Evolutionary conservation across 2,329 filamentous ascomycete genomes (phyloP), one percentile per base, ranked within the genome.

Genomic region (Tetracladium maxilliforme): DNA sequence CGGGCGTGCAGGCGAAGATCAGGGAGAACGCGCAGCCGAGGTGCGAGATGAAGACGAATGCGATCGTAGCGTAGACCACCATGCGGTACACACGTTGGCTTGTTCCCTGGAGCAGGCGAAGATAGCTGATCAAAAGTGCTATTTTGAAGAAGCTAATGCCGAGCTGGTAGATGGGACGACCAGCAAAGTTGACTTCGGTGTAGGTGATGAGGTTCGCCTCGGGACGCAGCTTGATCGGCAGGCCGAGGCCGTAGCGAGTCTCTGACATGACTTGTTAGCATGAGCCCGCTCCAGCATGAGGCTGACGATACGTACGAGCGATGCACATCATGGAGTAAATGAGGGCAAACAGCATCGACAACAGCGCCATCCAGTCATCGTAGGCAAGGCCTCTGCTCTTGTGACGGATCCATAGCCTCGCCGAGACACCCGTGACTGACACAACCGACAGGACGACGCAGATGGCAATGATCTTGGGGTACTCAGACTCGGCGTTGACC

Each of bases 81-180:
- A 39, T 34, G 3, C 57, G 49, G 24, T 66, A 68, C 0, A 33
- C 22, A 13, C 36, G 45, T 25, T 61, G 58, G 14, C 55, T 52
- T 1, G 59, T 65, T 2, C 56, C 54, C 21, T 54, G 52, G 17
- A 67, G 46, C 3, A 68, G 49, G 6, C 60, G 54, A 11, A 66
- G 41, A 33, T 65, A 67, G 32, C 57, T 62, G 35, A 66, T 54
- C 29, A 63, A 46, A 3, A 67, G 45, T 1, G 62, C 60, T 15
- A 64, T 54, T 37, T 68, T 68, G 51, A 68, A 68, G 29, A 63
- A 63, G 30, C 57, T 58, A 39, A 68, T 63, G 19, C 63, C 63
- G 6, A 64, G 24, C 32, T 66, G 61, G 31, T 68, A 68, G 22
- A 67, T 54, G 1, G 63, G 63, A 4, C 63, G 52, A 3, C 61